These are phyloP conservation scores for Dactylellina parvicollis DNA, from an alignment of 2,329 filamentous ascomycete genomes.

Conservation along the genomic window DNA sequence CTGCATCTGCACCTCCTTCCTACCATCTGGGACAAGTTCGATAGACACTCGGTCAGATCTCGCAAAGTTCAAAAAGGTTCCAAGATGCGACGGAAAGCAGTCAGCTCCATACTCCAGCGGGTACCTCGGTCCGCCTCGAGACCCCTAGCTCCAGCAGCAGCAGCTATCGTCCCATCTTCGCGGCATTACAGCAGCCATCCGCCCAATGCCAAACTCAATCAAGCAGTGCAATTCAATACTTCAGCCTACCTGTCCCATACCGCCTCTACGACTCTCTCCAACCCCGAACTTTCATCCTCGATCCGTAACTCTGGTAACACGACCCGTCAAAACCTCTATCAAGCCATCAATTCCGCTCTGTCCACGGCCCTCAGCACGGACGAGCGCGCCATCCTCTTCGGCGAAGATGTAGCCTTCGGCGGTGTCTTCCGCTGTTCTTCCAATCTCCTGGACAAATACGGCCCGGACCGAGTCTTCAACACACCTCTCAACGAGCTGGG, in stretches of 20 bases:
- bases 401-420: constrained; percentile 96
- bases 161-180: constrained; percentile 8
- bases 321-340: constrained; percentile 91
- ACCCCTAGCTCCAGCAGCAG: constrained; percentile 1
- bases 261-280: constrained; percentile 72
- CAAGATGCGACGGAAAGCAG: constrained; percentile 49
- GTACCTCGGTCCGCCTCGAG: constrained; percentile 16
- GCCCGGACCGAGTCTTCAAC: constrained; percentile 91
- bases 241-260: constrained; percentile 76
- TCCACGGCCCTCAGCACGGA: constrained; percentile 82
- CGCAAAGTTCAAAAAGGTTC: background rate
- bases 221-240: constrained; percentile 85
- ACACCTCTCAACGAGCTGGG: constrained; percentile 94
- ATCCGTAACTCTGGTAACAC: constrained; percentile 75
- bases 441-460: constrained; percentile 87
- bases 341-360: constrained; percentile 90
- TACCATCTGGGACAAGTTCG: constrained; percentile 1
- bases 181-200: constrained; percentile 36
- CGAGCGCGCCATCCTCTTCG: constrained; percentile 88
- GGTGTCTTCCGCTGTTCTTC: constrained; percentile 95
- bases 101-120: constrained; percentile 24
- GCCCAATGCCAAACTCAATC: constrained; percentile 70
- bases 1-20: constrained; percentile 17
- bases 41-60: background rate
- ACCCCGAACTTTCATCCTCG: constrained; percentile 75